Evolutionary conservation across 495 filamentous ascomycete genomes (phyloP).

Genomic region (Rostrohypoxylon terebratum): DNA sequence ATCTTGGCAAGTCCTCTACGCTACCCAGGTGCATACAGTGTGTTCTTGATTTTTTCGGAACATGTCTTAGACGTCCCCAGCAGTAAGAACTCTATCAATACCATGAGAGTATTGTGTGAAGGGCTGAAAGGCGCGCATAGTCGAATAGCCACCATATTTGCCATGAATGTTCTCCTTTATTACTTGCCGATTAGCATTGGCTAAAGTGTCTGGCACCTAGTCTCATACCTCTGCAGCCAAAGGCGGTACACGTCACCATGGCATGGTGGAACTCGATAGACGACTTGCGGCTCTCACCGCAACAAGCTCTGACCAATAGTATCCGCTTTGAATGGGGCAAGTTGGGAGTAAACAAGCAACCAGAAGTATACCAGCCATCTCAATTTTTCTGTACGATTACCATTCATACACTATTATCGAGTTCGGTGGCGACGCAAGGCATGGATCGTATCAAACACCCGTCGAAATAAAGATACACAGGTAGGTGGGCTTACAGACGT

Average conservation of each 20-base stretch:
- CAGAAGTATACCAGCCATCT: conserved; percentile 5
- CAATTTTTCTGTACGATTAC: conserved; percentile 18
- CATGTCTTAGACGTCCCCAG: conserved; percentile 13
- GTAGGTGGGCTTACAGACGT: conserved; percentile 8
- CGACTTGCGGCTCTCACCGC: conserved; percentile 43
- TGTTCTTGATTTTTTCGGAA: conserved; percentile 13
- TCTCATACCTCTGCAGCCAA: conserved; percentile 32
- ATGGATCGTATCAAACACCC: conserved; percentile 12
- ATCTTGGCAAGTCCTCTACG: conserved; percentile 26
- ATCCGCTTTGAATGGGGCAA: conserved; percentile 19
- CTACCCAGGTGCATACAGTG: conserved; percentile 13
- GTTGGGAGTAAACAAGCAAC: conserved; percentile 19
- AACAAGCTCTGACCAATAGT: conserved; percentile 36
- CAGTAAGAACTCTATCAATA: conserved; percentile 35
- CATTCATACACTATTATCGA: not conserved
- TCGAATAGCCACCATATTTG: not conserved
- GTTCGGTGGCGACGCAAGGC: conserved; percentile 3
- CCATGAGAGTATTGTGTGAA: conserved; percentile 10
- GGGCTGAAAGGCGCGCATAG: not conserved
- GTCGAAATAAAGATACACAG: conserved; percentile 5
- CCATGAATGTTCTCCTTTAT: not conserved
- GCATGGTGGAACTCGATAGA: conserved; percentile 25
- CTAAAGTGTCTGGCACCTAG: conserved; percentile 10
- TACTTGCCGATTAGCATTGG: conserved; percentile 17
- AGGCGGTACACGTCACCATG: conserved; percentile 37